Conservation (phyloP, 108 stramenopile species). For the Fragilariopsis cylindrus region DNA sequence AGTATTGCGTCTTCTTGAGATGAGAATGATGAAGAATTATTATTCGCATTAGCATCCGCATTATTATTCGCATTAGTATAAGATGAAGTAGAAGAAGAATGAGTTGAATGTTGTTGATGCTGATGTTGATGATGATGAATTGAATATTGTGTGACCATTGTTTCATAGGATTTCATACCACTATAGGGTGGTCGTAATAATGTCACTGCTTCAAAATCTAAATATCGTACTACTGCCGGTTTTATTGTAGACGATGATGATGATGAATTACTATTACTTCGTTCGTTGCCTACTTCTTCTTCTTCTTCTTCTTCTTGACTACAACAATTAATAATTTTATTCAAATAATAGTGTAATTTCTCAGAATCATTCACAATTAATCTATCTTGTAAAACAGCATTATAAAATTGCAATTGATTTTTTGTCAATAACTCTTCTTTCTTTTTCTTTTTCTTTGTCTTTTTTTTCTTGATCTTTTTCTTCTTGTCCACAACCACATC, state of each 20-base stretch:
- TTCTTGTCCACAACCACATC: too few relatives aligned
- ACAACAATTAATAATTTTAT: neutral
- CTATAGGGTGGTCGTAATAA: neutral
- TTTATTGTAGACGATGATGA: too few relatives aligned
- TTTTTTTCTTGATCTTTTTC: neutral
- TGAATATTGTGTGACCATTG: conserved; percentile 15
- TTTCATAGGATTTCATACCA: conserved; percentile 11
- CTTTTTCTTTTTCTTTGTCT: neutral
- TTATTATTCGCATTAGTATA: too few relatives aligned
- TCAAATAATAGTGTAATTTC: neutral
- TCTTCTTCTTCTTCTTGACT: neutral
- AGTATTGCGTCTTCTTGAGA: too few relatives aligned
- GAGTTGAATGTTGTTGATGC: too few relatives aligned
- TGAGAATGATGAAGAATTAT: too few relatives aligned
- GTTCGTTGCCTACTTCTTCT: too few relatives aligned
- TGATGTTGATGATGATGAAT: neutral
- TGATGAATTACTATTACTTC: too few relatives aligned
- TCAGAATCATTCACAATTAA: neutral
- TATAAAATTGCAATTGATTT: neutral
- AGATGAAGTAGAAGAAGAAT: too few relatives aligned
- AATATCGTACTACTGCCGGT: neutral
- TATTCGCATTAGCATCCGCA: too few relatives aligned
- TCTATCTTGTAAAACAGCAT: neutral
- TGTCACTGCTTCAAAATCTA: conserved; percentile 11
- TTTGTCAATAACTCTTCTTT: neutral